Percentiles rank a stretch among this genome's conserved stretches.
These are phyloP conservation scores for Cryptococcus amylolentus DNA, from an alignment of 1,284 basidiomycete species.

Conservation along the genomic window DNA sequence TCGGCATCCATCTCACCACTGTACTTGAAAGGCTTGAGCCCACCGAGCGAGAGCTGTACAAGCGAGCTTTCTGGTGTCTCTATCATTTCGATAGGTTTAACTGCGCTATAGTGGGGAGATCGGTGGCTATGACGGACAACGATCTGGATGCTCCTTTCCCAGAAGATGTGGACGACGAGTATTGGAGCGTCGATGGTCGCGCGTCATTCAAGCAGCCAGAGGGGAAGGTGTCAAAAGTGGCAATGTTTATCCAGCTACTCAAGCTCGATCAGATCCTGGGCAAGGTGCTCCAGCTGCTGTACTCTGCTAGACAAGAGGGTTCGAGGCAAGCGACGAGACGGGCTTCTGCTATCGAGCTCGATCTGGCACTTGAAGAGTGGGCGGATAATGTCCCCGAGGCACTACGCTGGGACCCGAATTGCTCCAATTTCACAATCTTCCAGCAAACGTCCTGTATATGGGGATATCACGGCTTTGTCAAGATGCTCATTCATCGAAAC, in stretches of 20 bases:
- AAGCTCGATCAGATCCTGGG: conserved; percentile 68
- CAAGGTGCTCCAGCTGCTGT: conserved; percentile 67
- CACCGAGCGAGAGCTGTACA: conserved; percentile 65
- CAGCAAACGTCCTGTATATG: conserved; percentile 68
- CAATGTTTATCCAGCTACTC: conserved; percentile 65
- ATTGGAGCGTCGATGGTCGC: conserved; percentile 59
- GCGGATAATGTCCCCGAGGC: conserved; percentile 67
- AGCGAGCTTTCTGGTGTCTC: conserved; percentile 71
- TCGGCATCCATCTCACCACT: conserved; percentile 46
- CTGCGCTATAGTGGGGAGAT: conserved; percentile 71
- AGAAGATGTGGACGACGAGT: conserved; percentile 79
- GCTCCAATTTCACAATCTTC: conserved; percentile 61
- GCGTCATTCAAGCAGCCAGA: conserved; percentile 60
- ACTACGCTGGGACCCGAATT: conserved; percentile 68
- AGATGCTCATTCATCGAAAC: conserved; percentile 72
- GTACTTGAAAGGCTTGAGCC: conserved; percentile 36
- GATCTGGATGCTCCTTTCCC: conserved; percentile 76
- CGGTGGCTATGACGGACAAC: conserved; percentile 77
- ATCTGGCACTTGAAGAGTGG: conserved; percentile 69
- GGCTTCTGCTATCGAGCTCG: conserved; percentile 65
- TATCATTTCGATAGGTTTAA: conserved; percentile 54
- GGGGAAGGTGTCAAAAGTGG: conserved; percentile 51
- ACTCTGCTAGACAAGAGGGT: conserved; percentile 62
- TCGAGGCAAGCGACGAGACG: conserved; percentile 60
- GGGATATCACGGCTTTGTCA: conserved; percentile 61